Evolutionary conservation across 208 protist species (phyloP).

Genomic region (Leishmania gerbilli): DNA sequence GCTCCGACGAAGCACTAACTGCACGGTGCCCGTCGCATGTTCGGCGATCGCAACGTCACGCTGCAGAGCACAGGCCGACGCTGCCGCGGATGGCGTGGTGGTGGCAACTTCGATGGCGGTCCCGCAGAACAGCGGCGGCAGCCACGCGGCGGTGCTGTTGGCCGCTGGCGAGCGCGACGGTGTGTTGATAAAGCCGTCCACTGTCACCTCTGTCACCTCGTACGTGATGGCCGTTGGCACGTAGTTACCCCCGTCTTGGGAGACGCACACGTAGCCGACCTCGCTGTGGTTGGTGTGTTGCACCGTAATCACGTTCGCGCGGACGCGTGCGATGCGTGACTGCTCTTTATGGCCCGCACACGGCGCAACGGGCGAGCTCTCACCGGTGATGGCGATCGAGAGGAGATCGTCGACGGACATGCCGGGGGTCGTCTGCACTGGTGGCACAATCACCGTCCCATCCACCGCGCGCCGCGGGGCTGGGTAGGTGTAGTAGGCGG

Average conservation of each 20-base stretch:
- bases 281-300: constrained; percentile 36
- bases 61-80: constrained; percentile 21
- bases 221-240: constrained; percentile 67
- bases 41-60: constrained; percentile 33
- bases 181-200: constrained; percentile 56
- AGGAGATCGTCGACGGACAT: neutral
- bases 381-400: too few relatives aligned
- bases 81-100: neutral
- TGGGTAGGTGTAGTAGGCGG: constrained; percentile 36
- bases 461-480: constrained; percentile 1
- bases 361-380: constrained; percentile 24
- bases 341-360: constrained; percentile 77
- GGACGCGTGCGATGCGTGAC: constrained; percentile 43
- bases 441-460: constrained; percentile 16
- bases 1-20: constrained; percentile 37
- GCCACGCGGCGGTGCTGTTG: constrained; percentile 16
- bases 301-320: constrained; percentile 43
- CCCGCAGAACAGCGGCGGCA: constrained; percentile 39
- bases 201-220: constrained; percentile 59
- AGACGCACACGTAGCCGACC: constrained; percentile 70
- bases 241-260: constrained; percentile 63
- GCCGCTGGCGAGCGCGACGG: constrained; percentile 5
- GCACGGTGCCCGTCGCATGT: constrained; percentile 49
- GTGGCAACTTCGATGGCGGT: too few relatives aligned
- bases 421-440: neutral